Conservation (phyloP, 2,329 filamentous ascomycete genomes). For the Aurifilum marmelostoma region DNA sequence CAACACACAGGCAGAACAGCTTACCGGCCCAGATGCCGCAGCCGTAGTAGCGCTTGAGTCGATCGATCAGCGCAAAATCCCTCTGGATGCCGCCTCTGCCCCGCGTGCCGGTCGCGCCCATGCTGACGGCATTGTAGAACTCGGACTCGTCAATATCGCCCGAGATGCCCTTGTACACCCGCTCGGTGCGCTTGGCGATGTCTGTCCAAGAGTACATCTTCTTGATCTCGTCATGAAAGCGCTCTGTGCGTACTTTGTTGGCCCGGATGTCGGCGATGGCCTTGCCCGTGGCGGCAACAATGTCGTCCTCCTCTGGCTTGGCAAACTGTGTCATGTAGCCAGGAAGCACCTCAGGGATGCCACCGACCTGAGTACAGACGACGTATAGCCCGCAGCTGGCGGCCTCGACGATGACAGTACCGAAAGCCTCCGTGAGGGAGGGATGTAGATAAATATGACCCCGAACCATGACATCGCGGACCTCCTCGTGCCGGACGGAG, state of each 20-base stretch:
- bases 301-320: slow-evolving; percentile 92
- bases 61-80: slow-evolving; percentile 90
- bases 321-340: slow-evolving; percentile 98
- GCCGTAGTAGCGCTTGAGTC: slow-evolving; percentile 94
- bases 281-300: slow-evolving; percentile 85
- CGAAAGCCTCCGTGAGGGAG: slow-evolving; percentile 93
- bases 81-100: slow-evolving; percentile 66
- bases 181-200: slow-evolving; percentile 88
- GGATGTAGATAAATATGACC: slow-evolving; percentile 97
- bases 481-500: slow-evolving; percentile 91
- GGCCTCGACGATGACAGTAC: slow-evolving; percentile 96
- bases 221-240: slow-evolving; percentile 95
- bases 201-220: slow-evolving; percentile 99
- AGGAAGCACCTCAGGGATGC: slow-evolving; percentile 94
- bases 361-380: slow-evolving; percentile 93
- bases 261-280: slow-evolving; percentile 86
- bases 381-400: slow-evolving; percentile 95
- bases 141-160: slow-evolving; percentile 84
- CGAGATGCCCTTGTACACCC: slow-evolving; percentile 92
- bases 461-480: slow-evolving; percentile 94
- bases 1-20: slow-evolving; percentile 90
- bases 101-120: slow-evolving; percentile 62
- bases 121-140: slow-evolving; percentile 73
- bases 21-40: slow-evolving; percentile 99
- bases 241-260: slow-evolving; percentile 86